Base-by-base conservation (phyloP, 2,329 filamentous ascomycete genomes). In the Ascocoryne sarcoides region DNA sequence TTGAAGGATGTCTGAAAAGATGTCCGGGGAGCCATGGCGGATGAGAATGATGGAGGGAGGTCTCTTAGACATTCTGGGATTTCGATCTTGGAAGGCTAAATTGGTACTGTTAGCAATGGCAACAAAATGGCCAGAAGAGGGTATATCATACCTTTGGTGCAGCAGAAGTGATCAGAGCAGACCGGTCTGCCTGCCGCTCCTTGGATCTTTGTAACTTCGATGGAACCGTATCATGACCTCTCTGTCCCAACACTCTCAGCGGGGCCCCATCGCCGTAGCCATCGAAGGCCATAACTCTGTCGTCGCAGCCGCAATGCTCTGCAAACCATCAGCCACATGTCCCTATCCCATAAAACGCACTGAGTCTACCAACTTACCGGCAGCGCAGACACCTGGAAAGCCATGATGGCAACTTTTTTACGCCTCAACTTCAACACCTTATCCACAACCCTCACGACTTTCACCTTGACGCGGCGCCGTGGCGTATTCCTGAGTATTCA, bases 251-350 rank as follows among this genome's bases (percentile, higher is more conserved):
- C 33, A 50, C 50, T 44, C 58, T 64, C 59, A 58, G 61, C 18
- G 63, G 61, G 43, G 56, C 52, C 32, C 51, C 32, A 67, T 48
- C 37, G 60, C 44, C 43, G 54, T 65, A 35, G 61, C 62, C 50
- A 69, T 57, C 18, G 60, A 62, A 32, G 65, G 64, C 64, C 62
- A 66, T 36, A 67, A 45, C 49, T 67, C 64, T 26, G 64, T 61
- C 30, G 62, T 60, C 39, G 58, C 59, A n/a, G 60, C 58, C 34
- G 60, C 56, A 36, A 71, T 56, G 44, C 65, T 67, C 70, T 76
- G 44, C 5, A 26, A 5, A 3, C 15, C 7, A 37, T 50, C 37
- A 47, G 45, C 36, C n/a, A n/a, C n/a, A n/a, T n/a, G n/a, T n/a
- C n/a, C n/a, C n/a, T n/a, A n/a, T n/a, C n/a, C n/a, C n/a, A n/a